phyloP scores from a whole-genome alignment of 192 early-diverging fungal species.

The Rhizoclosmatium globosum region DNA sequence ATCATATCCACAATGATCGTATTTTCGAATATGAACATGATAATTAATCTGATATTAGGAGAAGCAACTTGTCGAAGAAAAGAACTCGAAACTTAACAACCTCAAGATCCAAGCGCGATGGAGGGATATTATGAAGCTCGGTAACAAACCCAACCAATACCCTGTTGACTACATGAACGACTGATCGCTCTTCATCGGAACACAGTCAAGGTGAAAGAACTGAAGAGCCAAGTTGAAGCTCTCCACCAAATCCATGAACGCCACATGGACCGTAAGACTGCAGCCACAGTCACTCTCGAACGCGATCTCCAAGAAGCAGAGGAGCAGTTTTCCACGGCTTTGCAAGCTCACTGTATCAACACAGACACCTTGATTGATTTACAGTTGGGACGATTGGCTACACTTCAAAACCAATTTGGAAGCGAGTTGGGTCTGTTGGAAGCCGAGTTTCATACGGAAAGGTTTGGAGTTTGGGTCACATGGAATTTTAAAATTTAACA shows the following conservation, averaged over 20 bases:
- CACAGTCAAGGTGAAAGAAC: constrained; percentile 57
- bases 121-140: constrained; percentile 69
- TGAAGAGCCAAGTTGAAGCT: constrained; percentile 49
- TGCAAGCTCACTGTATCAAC: constrained; percentile 64
- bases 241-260: constrained; percentile 61
- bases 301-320: constrained; percentile 59
- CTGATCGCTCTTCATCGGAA: not conserved
- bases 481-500: not conserved
- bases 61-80: constrained; percentile 57
- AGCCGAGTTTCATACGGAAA: constrained; percentile 62
- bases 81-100: constrained; percentile 59
- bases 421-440: constrained; percentile 58
- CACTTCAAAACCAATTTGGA: constrained; percentile 56
- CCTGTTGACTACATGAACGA: not conserved
- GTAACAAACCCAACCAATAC: constrained; percentile 33
- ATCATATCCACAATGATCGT: not conserved
- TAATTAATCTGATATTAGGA: constrained; percentile 40
- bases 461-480: constrained; percentile 33
- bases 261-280: constrained; percentile 59
- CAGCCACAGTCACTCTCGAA: constrained; percentile 49
- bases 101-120: constrained; percentile 69
- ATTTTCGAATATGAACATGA: not conserved
- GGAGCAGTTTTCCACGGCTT: constrained; percentile 61
- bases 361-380: constrained; percentile 65
- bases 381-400: constrained; percentile 57